Evolutionary conservation across 495 filamentous ascomycete genomes (phyloP), one percentile per base, ranked within the genome.

Genomic region (Neurospora sp.): DNA sequence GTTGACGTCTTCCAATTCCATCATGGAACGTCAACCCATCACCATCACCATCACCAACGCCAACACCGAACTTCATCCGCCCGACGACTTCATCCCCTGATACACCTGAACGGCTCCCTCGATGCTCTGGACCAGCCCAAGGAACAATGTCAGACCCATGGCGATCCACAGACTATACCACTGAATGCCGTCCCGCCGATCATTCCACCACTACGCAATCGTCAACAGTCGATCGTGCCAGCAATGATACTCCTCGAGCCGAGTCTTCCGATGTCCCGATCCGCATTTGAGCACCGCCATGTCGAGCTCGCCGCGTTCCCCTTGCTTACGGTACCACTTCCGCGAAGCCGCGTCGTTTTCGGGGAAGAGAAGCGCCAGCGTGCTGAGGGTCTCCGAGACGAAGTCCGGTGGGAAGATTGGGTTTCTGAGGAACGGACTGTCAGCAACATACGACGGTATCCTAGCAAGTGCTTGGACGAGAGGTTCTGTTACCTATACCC

Each of bases 151-250:
- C 66, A 88, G 75, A 1, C 81, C 46, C 4, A 87, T 76, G 1
- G 85, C 84, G 11, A 87, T 81, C 87, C 87, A 89, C 61, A 88
- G 86, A 9, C 85, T 85, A 71, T 86, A 88, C 84, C 85, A 88
- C 74, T 88, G 84, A 0, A 82, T 80, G 11, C 81, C 79, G 69
- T 86, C 85, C 5, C 88, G 76, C 69, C 85, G 73, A 75, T 89
- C 86, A 42, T 80, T 75, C 85, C 86, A 88, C 83, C 84, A 86
- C 74, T 88, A 84, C 3, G 73, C 75, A 1, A 88, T 61, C 3
- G 73, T 86, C 1, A 86, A 78, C 1, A 89, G 77, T 12, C 86
- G 78, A 73, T 90, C 84, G 27, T 79, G 79, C 87, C 88, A 88
- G 74, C 80, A 87, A 0, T 72, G 37, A 69, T 85, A 89, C 5